A percentile compares a stretch with the other conserved stretches of the same genome.
These are phyloP conservation scores for Odontarrhena argentea DNA, from an alignment of 345 rosid genomes.

Conservation along the genomic window DNA sequence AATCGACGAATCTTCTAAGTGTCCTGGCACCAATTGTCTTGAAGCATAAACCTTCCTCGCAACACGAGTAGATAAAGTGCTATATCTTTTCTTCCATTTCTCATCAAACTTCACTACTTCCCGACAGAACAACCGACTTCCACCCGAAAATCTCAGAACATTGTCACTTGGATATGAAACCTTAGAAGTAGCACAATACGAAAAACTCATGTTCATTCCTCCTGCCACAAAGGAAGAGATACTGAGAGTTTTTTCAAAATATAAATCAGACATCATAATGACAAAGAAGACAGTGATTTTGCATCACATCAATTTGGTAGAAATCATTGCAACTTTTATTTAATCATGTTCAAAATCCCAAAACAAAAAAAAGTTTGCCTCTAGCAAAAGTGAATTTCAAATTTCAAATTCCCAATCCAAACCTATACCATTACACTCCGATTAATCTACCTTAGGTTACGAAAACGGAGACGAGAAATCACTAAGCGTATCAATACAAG, in stretches of 20 bases:
- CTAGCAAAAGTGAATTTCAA: too few species aligned
- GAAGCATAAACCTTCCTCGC: conserved; percentile 42
- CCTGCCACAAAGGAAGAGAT: conserved; percentile 18
- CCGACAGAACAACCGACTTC: conserved; percentile 32
- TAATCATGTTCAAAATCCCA: neutral
- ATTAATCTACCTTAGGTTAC: too few species aligned
- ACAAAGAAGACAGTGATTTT: neutral
- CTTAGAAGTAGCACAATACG: conserved; percentile 48
- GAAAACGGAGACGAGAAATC: too few species aligned
- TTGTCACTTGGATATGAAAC: conserved; percentile 44
- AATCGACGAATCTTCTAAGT: conserved; percentile 50
- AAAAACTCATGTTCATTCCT: conserved; percentile 48
- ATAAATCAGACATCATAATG: neutral
- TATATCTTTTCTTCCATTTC: conserved; percentile 29
- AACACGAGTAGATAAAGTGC: conserved; percentile 34
- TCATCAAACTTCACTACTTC: conserved; percentile 42
- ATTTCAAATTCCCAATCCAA: too few species aligned
- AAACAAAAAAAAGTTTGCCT: too few species aligned
- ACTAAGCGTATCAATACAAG: too few species aligned
- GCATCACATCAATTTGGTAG: neutral
- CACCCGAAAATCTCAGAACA: conserved; percentile 38
- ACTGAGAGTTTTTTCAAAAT: neutral
- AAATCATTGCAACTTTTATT: neutral
- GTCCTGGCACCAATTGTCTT: conserved; percentile 53
- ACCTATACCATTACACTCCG: too few species aligned